phyloP scores from a whole-genome alignment of 495 filamentous ascomycete genomes.

The Daldinia vernicosa region DNA sequence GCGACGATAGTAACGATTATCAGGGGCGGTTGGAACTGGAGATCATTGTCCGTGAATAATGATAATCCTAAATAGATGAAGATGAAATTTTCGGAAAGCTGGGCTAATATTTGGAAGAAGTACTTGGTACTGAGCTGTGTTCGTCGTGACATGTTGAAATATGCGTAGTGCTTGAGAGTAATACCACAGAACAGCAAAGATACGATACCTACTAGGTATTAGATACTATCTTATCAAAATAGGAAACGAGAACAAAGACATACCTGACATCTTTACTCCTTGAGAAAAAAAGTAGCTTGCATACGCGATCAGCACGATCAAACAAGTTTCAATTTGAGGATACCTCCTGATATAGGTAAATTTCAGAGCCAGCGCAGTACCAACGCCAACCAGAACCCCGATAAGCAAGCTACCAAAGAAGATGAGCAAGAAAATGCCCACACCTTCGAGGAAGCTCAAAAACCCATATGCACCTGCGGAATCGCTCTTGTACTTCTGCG shows the following conservation, averaged over 20 bases:
- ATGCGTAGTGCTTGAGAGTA: slow-evolving; percentile 97
- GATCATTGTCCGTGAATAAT: slow-evolving; percentile 84
- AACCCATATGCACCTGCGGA: slow-evolving; percentile 70
- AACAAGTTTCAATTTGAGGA: slow-evolving; percentile 95
- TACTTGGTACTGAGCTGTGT: slow-evolving; percentile 99
- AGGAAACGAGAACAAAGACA: slow-evolving; percentile 39
- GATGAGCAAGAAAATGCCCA: slow-evolving; percentile 92
- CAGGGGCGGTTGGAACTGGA: slow-evolving; percentile 95
- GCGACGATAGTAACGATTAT: slow-evolving; percentile 91
- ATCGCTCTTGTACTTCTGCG: slow-evolving; percentile 82
- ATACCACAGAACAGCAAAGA: slow-evolving; percentile 97
- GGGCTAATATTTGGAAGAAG: slow-evolving; percentile 92
- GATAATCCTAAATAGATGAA: slow-evolving; percentile 98
- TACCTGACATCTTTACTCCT: slow-evolving; percentile 92
- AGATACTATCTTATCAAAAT: slow-evolving; percentile 7
- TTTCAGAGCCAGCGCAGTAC: slow-evolving; percentile 86
- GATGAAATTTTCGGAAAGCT: slow-evolving; percentile 98
- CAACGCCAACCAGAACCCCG: slow-evolving; percentile 85
- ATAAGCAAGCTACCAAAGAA: slow-evolving; percentile 95
- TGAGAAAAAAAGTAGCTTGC: slow-evolving; percentile 98
- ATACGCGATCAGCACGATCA: slow-evolving; percentile 93
- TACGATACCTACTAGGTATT: slow-evolving; percentile 78
- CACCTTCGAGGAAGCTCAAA: slow-evolving; percentile 83
- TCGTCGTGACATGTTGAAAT: slow-evolving; percentile 99
- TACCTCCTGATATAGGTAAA: slow-evolving; percentile 91